Evolutionary conservation across 352 stramenopile genomes (phyloP), one percentile per base, ranked within the genome.

Genomic region (Globisporangium perplexum): DNA sequence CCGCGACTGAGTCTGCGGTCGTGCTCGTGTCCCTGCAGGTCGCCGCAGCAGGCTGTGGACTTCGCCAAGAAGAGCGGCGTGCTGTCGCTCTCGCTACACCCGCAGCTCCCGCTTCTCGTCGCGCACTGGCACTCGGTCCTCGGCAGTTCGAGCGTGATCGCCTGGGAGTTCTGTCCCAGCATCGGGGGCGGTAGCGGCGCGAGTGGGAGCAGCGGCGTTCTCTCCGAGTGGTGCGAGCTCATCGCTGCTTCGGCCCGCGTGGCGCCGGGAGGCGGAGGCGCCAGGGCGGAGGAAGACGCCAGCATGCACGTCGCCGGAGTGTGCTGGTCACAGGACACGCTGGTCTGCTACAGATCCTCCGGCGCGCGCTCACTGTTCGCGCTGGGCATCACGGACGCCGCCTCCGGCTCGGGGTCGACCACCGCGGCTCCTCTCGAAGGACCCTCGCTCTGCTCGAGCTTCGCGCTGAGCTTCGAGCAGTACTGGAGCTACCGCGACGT

Each of bases 401-500:
- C 33, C 22, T n/a, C 36, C 23, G 50, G 53, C 22, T 33, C 55
- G 7, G 20, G 35, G 8, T 31, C 33, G 11, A 20, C 23, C 1
- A 24, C 18, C 6, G 18, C 31, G 18, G 30, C 20, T 11, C 3
- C 33, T 31, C 24, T 55, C 1, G 20, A 43, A 3, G 18, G 20
- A 17, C 48, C 53, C 12, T 39, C 53, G 63, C 36, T 79, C 11
- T 68, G 65, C 5, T 63, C 61, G 0, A 45, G 15, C 15, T 48
- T 70, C 6, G 66, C 77, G 39, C 67, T 93, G 10, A 75, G 57
- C 7, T 53, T 91, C 1, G 72, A 82, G 15, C 77, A 93, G 52
- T 93, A 89, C 47, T 72, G 77, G 53, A 71, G 71, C 51, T 89
- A 87, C 48, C 68, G 74, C 22, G 64, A 68, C 43, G 55, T 87